phyloP scores from a whole-genome alignment of 805 yeast genomes.

The Sporopachydermia quercuum region DNA sequence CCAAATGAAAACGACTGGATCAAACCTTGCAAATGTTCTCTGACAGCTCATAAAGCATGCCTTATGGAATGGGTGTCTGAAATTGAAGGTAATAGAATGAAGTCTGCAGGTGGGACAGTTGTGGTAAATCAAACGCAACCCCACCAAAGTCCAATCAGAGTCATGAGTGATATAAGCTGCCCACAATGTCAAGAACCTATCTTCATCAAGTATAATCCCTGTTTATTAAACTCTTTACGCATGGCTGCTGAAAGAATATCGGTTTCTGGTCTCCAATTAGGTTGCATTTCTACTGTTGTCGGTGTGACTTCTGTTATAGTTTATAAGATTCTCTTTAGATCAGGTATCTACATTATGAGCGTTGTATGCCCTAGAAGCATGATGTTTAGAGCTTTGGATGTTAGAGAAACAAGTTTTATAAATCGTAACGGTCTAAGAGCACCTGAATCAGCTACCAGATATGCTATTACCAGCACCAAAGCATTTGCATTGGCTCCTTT shows the following conservation, averaged over 20 bases:
- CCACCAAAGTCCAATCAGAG: conserved; percentile 4
- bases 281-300: conserved; percentile 3
- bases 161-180: conserved; percentile 10
- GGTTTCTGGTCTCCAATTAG: conserved; percentile 3
- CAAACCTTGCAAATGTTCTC: conserved; percentile 29
- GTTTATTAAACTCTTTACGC: conserved; percentile 7
- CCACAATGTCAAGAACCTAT: conserved; percentile 19
- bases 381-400: neutral
- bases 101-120: neutral
- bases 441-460: no score
- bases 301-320: conserved; percentile 4
- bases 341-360: conserved; percentile 5
- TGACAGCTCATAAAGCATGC: conserved; percentile 31
- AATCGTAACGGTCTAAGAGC: no score
- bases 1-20: conserved; percentile 26
- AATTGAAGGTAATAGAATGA: conserved; percentile 10
- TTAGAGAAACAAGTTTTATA: neutral
- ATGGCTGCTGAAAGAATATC: conserved; percentile 9
- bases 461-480: neutral
- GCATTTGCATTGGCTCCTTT: neutral
- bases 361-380: neutral
- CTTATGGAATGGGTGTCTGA: conserved; percentile 26
- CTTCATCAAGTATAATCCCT: conserved; percentile 8
- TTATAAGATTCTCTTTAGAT: conserved; percentile 4
- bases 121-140: neutral